Base-by-base conservation (phyloP, 2,329 filamentous ascomycete genomes). In the Diplodia mutila region DNA sequence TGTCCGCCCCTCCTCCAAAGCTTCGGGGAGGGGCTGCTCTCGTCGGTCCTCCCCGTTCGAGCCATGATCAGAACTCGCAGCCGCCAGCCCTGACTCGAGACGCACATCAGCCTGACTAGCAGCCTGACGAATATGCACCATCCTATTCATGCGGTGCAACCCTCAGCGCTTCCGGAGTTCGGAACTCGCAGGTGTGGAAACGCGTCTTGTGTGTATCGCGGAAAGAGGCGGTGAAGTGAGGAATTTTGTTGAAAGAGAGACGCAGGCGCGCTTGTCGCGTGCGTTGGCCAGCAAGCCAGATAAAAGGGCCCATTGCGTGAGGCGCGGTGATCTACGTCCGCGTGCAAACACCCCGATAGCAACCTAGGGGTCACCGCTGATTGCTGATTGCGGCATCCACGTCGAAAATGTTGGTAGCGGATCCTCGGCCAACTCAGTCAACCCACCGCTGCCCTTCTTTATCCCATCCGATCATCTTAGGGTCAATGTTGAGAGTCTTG, bases 391-490 rank as follows among this genome's bases (percentile, higher is more conserved):
- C 59, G 42, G 46, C 27, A 53, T 64, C n/a, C 61, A 23, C 27
- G 61, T 37, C n/a, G 32, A n/a, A 46, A 51, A 52, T 37, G 29
- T 49, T 51, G 49, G 59, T 51, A 63, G 59, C 59, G 59, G 59
- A 63, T 63, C 59, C 59, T 63, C 59, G 42, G 46, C 27, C 64
- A 66, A 59, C 39, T 85, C 76, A 86, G 68, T 82, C 82, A 61
- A 83, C 77, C 89, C 89, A 91, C 73, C 81, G 80, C 74, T 89
- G 85, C 65, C 79, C 76, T 14, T 80, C 76, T 68, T 83, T 82
- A 75, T 90, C 87, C 74, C 86, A 91, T 5, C 89, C 89, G 70
- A 91, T 89, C n/a, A 86, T 73, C 59, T 83, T 79, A 4, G 86
- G 77, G 66, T 90, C 87, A 67, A 91, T 85, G 72, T 90, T 89